Evolutionary conservation across 1,284 basidiomycete species (phyloP).

Genomic region (Tilletia horrida): DNA sequence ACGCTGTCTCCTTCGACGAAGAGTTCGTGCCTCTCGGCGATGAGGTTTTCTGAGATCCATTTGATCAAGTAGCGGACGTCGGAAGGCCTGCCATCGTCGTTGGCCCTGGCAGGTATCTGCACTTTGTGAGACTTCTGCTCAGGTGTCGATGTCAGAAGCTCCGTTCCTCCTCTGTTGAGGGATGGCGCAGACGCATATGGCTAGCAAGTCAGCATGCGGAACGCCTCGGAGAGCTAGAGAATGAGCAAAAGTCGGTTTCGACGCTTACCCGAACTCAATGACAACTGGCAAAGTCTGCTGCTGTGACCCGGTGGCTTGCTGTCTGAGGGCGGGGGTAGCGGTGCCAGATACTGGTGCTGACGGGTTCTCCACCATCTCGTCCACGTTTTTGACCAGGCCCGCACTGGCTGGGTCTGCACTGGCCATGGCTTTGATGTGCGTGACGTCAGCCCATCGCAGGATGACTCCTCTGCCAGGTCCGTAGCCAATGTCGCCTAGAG

Average conservation of each 20-base stretch:
- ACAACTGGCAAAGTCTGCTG: not conserved
- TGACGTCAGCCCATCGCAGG: slow-evolving; percentile 18
- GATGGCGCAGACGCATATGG: not conserved
- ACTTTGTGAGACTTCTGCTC: slow-evolving; percentile 45
- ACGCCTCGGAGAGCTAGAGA: not conserved
- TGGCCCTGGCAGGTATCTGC: slow-evolving; percentile 28
- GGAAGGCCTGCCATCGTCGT: slow-evolving; percentile 57
- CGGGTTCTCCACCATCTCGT: slow-evolving; percentile 21
- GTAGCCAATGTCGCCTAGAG: slow-evolving; percentile 19
- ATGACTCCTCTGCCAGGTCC: slow-evolving; percentile 16
- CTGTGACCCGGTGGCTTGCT: not conserved
- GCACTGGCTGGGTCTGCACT: slow-evolving; percentile 4
- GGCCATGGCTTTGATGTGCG: slow-evolving; percentile 17
- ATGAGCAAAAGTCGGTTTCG: too few relatives aligned
- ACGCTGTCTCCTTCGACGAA: slow-evolving; percentile 84
- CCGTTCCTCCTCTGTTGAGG: slow-evolving; percentile 45
- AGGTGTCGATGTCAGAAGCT: slow-evolving; percentile 48
- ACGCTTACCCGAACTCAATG: slow-evolving; percentile 15
- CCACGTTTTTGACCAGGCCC: slow-evolving; percentile 15
- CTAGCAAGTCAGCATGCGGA: not conserved
- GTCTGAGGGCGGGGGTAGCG: not conserved
- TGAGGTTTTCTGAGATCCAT: slow-evolving; percentile 72
- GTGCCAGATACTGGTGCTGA: slow-evolving; percentile 9
- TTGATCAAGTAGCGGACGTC: slow-evolving; percentile 75
- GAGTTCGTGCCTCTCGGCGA: slow-evolving; percentile 81